A percentile compares a stretch with the other conserved stretches of the same genome.
phyloP scores from a whole-genome alignment of 805 yeast species.

The Blastobotrys attinorum region DNA sequence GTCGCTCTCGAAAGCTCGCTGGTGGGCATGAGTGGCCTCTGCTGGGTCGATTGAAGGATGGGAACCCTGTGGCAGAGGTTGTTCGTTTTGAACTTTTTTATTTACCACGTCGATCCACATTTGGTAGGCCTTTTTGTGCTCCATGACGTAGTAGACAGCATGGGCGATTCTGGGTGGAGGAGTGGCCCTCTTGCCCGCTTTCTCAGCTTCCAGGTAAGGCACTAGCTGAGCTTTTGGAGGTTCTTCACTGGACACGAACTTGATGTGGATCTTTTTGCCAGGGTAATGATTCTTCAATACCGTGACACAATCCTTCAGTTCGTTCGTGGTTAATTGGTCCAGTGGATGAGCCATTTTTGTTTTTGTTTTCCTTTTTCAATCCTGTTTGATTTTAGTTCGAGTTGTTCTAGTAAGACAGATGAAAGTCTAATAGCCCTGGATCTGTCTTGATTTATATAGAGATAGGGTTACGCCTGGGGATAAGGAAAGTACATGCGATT shows the following conservation, averaged over 20 bases:
- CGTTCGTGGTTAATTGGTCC: conserved; percentile 27
- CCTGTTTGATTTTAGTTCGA: too few species aligned
- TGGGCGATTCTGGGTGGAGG: conserved; percentile 65
- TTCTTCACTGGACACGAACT: conserved; percentile 35
- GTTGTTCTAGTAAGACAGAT: too few species aligned
- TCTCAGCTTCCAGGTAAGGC: conserved; percentile 60
- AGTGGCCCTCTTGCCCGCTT: conserved; percentile 29
- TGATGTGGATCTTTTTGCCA: conserved; percentile 27
- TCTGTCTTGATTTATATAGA: too few species aligned
- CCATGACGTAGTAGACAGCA: conserved; percentile 56
- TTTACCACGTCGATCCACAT: conserved; percentile 60
- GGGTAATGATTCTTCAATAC: conserved; percentile 21
- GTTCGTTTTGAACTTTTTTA: conserved; percentile 53
- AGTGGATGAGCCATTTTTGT: conserved; percentile 19
- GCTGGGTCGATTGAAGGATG: conserved; percentile 68
- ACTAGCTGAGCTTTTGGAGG: conserved; percentile 74
- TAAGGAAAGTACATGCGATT: too few species aligned
- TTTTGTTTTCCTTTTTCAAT: background rate
- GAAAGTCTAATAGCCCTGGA: too few species aligned
- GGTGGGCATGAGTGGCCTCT: conserved; percentile 50
- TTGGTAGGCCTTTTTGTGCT: conserved; percentile 47
- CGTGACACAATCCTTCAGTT: conserved; percentile 23
- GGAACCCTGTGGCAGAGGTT: conserved; percentile 48
- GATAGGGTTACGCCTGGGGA: too few species aligned
- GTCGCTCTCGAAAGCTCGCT: conserved; percentile 44